A percentile compares a stretch with the other conserved stretches of the same genome.
These are phyloP conservation scores for Stentor coeruleus DNA, from an alignment of 73 alveolate species.

Conservation along the genomic window DNA sequence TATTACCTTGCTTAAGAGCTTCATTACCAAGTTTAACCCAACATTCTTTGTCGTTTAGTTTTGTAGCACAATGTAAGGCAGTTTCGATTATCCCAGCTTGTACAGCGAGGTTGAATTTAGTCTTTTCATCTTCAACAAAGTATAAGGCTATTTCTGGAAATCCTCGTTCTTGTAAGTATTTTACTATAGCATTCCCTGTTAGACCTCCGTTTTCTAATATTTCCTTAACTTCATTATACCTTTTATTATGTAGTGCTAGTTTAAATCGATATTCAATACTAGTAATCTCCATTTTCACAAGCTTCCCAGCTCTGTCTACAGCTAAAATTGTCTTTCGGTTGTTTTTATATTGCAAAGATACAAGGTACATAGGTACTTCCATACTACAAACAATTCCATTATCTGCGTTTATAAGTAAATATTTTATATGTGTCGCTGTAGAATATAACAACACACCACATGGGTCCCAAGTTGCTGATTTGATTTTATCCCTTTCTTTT, in stretches of 20 bases:
- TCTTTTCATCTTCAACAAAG: slow-evolving; percentile 52
- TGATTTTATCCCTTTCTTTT: slow-evolving; percentile 82
- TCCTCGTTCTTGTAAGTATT: slow-evolving; percentile 54
- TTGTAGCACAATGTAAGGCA: slow-evolving; percentile 81
- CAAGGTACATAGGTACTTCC: slow-evolving; percentile 66
- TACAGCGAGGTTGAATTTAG: slow-evolving; percentile 79
- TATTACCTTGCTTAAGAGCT: slow-evolving; percentile 87
- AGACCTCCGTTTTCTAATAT: slow-evolving; percentile 41
- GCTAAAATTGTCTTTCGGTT: neutral
- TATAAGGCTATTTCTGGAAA: slow-evolving; percentile 62
- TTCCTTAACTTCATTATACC: slow-evolving; percentile 41
- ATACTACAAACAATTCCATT: slow-evolving; percentile 65
- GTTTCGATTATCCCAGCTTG: slow-evolving; percentile 90
- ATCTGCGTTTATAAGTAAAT: slow-evolving; percentile 71
- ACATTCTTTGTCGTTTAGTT: slow-evolving; percentile 70
- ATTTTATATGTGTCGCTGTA: slow-evolving; percentile 90
- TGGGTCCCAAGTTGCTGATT: slow-evolving; percentile 92
- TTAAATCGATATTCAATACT: slow-evolving; percentile 49
- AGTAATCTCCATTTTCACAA: slow-evolving; percentile 32
- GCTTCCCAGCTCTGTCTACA: slow-evolving; percentile 53
- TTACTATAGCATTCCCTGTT: slow-evolving; percentile 46
- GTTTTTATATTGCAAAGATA: slow-evolving; percentile 30
- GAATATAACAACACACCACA: slow-evolving; percentile 87
- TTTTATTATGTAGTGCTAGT: slow-evolving; percentile 47
- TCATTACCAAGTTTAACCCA: slow-evolving; percentile 84